A percentile compares a stretch with the other conserved stretches of the same genome.
Conservation (phyloP, 805 yeast genomes). For the Kodamaea jinghongensis region DNA sequence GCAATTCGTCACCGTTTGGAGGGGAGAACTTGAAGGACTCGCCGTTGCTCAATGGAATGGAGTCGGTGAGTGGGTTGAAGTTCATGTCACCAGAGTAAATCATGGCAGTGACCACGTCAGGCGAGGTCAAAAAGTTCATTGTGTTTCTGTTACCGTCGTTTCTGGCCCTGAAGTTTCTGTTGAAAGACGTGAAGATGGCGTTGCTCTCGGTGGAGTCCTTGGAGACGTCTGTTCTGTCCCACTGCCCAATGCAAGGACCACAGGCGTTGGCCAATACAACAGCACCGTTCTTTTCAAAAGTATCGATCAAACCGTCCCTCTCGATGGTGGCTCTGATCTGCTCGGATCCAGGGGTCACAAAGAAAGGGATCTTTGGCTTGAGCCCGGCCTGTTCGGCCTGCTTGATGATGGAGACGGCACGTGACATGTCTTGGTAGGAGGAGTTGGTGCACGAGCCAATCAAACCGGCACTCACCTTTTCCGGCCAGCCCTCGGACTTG, state of each 20-base stretch:
- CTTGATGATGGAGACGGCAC: slow-evolving; percentile 88
- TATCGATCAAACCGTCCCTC: slow-evolving; percentile 88
- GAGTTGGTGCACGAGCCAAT: slow-evolving; percentile 99
- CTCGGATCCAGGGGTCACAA: slow-evolving; percentile 97
- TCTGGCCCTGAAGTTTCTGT: slow-evolving; percentile 96
- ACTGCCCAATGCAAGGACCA: slow-evolving; percentile 99
- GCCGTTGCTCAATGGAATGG: slow-evolving; percentile 70
- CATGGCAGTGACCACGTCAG: slow-evolving; percentile 96
- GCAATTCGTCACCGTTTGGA: slow-evolving; percentile 83
- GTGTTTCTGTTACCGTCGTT: slow-evolving; percentile 98
- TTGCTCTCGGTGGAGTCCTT: slow-evolving; percentile 65
- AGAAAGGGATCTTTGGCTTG: slow-evolving; percentile 83
- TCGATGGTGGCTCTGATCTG: slow-evolving; percentile 98
- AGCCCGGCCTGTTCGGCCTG: slow-evolving; percentile 91
- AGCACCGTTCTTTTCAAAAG: slow-evolving; percentile 91
- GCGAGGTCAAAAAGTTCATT: slow-evolving; percentile 97
- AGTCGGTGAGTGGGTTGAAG: slow-evolving; percentile 88
- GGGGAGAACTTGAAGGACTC: slow-evolving; percentile 72
- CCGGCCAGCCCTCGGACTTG: slow-evolving; percentile 86
- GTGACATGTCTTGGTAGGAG: slow-evolving; percentile 96
- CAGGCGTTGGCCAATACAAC: slow-evolving; percentile 95
- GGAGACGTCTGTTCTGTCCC: slow-evolving; percentile 87
- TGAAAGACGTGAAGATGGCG: slow-evolving; percentile 94
- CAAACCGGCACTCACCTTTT: slow-evolving; percentile 87
- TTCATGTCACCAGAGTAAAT: slow-evolving; percentile 90